Base-by-base conservation (phyloP, 768 basidiomycete genomes). In the Candolleomyces efflorescens region DNA sequence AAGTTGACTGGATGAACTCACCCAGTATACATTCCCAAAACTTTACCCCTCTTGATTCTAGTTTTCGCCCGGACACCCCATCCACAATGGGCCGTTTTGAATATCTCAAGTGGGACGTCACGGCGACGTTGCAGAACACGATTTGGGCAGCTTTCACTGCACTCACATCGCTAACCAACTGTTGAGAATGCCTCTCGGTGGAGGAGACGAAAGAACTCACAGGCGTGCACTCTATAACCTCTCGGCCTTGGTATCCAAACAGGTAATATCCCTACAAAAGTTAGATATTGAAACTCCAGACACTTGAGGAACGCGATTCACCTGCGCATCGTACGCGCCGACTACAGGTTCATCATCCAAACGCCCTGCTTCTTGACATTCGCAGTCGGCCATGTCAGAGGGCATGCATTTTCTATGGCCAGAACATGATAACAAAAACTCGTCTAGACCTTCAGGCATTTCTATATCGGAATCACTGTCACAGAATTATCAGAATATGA, bases 11-110 rank as follows among this genome's bases (percentile, higher is more conserved):
- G 41, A n/a, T 38, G 32, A 18, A 41, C 75, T 36, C 63, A 87
- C 88, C 89, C 89, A 54, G 86, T 81, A 63, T 86, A 90, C 10
- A 85, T 71, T 2, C 88, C 89, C 23, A 90, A 59, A 3, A 89
- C 82, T 59, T 83, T 85, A 3, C 87, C 87, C 49, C 56, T 69
- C 20, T 68, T 68, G 0, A 89, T 61, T 24, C 71, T 63, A 0
- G 65, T 61, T 5, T 75, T 62, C 0, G 82, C 68, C n/a, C 85
- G 75, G 2, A 79, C 86, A 6, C 88, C 87, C 87, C 86, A 90
- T 3, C 88, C 88, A 55, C 79, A 72, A 18, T 71, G 64, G 3
- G 54, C 38, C 0, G 87, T 89, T 60, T 85, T 82, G 76, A 89
- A 89, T n/a, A 90, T 68, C 60, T 88, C 82, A 9, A 90, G 74